These are phyloP conservation scores for Hygrocybe punicea DNA, from an alignment of 768 basidiomycete species.

Conservation along the genomic window DNA sequence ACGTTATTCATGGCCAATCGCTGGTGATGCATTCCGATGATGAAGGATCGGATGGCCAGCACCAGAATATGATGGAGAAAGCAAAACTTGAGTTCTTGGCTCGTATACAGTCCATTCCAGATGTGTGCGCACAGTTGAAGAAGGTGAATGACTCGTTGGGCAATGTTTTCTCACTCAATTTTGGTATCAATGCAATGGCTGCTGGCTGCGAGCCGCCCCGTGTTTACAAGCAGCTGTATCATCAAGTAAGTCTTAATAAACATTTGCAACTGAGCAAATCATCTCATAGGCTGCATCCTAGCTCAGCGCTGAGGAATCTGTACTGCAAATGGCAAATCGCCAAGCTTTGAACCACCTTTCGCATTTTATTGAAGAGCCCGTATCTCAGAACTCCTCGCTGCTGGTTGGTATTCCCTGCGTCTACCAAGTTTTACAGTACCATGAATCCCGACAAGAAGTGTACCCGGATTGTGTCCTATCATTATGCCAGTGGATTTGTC, in stretches of 20 bases:
- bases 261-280: no score
- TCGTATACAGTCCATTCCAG: background rate
- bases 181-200: background rate
- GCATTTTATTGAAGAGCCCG: constrained; percentile 8
- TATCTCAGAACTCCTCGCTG: background rate
- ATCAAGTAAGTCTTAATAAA: no score
- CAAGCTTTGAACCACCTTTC: constrained; percentile 10
- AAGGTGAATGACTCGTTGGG: constrained; percentile 2
- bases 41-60: constrained; percentile 2
- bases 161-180: constrained; percentile 4
- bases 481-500: constrained; percentile 11
- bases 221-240: background rate
- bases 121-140: background rate
- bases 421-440: constrained; percentile 10
- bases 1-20: no score
- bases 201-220: background rate
- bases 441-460: background rate
- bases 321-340: constrained; percentile 18
- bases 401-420: constrained; percentile 15
- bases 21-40: constrained; percentile 1
- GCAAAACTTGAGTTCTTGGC: background rate
- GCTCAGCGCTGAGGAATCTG: constrained; percentile 22
- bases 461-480: background rate
- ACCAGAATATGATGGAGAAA: background rate
- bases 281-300: background rate